Evolutionary conservation across 2,329 filamentous ascomycete genomes (phyloP), one percentile per base, ranked within the genome.

Genomic region (Aspergillus thermomutatus): DNA sequence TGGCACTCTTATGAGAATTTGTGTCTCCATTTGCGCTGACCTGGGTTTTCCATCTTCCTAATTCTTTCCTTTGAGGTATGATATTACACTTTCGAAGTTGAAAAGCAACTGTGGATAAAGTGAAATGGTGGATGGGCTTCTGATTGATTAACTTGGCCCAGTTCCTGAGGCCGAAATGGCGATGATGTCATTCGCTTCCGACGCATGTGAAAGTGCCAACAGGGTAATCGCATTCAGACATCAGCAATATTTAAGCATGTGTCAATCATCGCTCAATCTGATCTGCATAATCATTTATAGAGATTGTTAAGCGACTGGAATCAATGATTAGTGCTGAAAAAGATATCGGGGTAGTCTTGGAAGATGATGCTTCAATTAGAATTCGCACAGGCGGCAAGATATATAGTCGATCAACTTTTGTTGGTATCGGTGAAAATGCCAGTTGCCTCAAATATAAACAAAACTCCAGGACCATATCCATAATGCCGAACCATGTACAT

Each of bases 11-110:
- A 10, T 45, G 17, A 14, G 14, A 37, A 17, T 7, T 37, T 26
- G 3, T 3, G 25, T 26, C 25, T 3, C 25, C 6, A 7, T 17
- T 21, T 9, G 41, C 23, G 54, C 62, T 34, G 2, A 65, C 63
- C 59, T 56, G 63, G 63, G 19, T 64, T 56, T 51, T 65, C 63
- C 63, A 65, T 65, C 34, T 50, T 59, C 50, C 7, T 45, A n/a
- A 47, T 10, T 31, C 10, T 34, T 37, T 34, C 45, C 17, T 6
- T 17, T 23, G n/a, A 28, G 34, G 28, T 48, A 7, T 48, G 14
- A 37, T n/a, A 3, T n/a, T 17, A 1, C 14, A n/a, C 5, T 0
- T 3, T 37, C 17, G 31, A 37, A 28, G 14, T 17, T 17, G 31
- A 37, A 14, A 17, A 17, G 31, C 4, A 17, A 37, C 14, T 37